phyloP scores from a whole-genome alignment of 1,284 basidiomycete species.

The Tylopilus sp. region DNA sequence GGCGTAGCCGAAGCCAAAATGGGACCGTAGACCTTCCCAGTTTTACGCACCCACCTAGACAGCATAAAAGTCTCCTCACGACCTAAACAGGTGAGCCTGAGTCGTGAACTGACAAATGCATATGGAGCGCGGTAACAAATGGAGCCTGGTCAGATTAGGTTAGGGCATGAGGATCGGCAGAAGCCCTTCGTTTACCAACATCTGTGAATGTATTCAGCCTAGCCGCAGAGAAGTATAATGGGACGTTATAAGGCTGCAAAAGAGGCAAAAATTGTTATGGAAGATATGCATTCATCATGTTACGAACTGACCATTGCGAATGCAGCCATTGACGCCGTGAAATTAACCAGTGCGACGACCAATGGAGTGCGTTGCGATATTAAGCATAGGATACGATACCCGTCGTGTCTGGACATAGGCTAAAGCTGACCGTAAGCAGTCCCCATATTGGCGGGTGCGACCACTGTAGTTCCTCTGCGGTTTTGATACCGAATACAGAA shows the following conservation, averaged over 20 bases:
- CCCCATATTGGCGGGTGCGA: slow-evolving; percentile 64
- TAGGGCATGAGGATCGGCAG: background rate
- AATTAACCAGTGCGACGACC: slow-evolving; percentile 76
- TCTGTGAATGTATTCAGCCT: slow-evolving; percentile 66
- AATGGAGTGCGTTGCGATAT: slow-evolving; percentile 74
- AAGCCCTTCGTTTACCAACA: slow-evolving; percentile 50
- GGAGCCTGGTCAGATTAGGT: slow-evolving; percentile 47
- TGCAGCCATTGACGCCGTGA: slow-evolving; percentile 69
- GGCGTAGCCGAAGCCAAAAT: slow-evolving; percentile 58
- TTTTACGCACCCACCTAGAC: slow-evolving; percentile 74
- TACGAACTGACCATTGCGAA: slow-evolving; percentile 70
- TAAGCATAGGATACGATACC: slow-evolving; percentile 75
- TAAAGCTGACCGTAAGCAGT: slow-evolving; percentile 65
- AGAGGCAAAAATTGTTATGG: slow-evolving; percentile 3
- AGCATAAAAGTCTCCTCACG: background rate
- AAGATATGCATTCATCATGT: background rate
- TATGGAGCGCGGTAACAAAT: slow-evolving; percentile 86
- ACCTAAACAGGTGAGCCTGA: slow-evolving; percentile 42
- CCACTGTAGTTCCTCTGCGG: slow-evolving; percentile 79
- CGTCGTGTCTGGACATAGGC: slow-evolving; percentile 69
- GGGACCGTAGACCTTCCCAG: slow-evolving; percentile 75
- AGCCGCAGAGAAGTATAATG: slow-evolving; percentile 88
- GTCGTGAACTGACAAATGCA: slow-evolving; percentile 22
- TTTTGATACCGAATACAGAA: slow-evolving; percentile 75
- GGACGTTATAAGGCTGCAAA: slow-evolving; percentile 77